Conservation (phyloP, 148 eudicot species). For the Beta vulgaris region DNA sequence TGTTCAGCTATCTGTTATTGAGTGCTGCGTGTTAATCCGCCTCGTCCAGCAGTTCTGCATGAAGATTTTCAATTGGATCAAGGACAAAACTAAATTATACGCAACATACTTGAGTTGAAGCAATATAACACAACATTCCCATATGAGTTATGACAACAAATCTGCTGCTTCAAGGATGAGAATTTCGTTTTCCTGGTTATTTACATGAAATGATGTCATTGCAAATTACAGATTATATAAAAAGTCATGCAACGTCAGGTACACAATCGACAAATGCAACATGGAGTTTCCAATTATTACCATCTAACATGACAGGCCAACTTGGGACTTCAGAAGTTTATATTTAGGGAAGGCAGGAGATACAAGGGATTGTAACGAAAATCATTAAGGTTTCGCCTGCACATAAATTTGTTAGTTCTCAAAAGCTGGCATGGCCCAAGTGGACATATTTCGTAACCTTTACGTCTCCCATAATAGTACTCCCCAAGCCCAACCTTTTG, state of each 20-base stretch:
- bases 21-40: constrained; percentile 74
- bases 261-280: no score
- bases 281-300: no score
- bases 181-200: background rate
- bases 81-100: background rate
- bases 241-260: background rate
- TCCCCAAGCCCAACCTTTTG: no score
- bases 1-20: constrained; percentile 47
- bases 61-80: constrained; percentile 3
- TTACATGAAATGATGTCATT: background rate
- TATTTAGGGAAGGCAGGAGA: background rate
- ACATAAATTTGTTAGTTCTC: background rate
- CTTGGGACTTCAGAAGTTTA: no score
- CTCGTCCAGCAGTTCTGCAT: constrained; percentile 68
- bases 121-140: background rate
- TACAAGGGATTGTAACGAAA: background rate
- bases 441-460: background rate
- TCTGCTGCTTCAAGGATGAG: background rate
- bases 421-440: background rate
- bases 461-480: no score
- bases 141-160: background rate
- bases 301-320: no score
- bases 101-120: background rate
- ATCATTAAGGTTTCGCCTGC: background rate
- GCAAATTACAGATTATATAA: background rate